A percentile compares a stretch with the other conserved stretches of the same genome.
Evolutionary conservation across 371 early-diverging fungal species (phyloP).

Genomic region (Blakeslea trispora): DNA sequence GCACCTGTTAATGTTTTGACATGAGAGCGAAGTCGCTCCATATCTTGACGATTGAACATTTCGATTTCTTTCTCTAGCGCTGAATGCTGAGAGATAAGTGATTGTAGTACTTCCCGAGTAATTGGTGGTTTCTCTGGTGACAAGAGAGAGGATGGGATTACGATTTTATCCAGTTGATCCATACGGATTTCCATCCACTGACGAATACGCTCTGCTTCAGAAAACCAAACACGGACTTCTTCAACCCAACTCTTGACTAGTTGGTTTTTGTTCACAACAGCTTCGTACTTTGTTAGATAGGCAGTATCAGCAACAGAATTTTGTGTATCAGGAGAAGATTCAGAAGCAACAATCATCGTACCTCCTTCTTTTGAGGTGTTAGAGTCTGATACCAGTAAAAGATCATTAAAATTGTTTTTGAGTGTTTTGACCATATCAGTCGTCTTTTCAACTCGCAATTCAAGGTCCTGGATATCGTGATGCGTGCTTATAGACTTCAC

Average conservation of each 20-base stretch:
- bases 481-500: slow-evolving; percentile 39
- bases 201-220: slow-evolving; percentile 44
- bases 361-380: not conserved
- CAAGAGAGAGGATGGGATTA: slow-evolving; percentile 19
- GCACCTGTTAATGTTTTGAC: slow-evolving; percentile 51
- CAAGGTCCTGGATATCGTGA: slow-evolving; percentile 43
- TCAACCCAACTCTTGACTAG: slow-evolving; percentile 52
- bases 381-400: slow-evolving; percentile 11
- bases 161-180: slow-evolving; percentile 33
- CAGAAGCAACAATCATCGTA: not conserved
- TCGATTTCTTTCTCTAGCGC: slow-evolving; percentile 50
- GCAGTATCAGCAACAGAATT: slow-evolving; percentile 13
- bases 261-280: slow-evolving; percentile 31
- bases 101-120: slow-evolving; percentile 34
- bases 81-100: slow-evolving; percentile 36
- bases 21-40: slow-evolving; percentile 54
- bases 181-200: slow-evolving; percentile 49
- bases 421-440: slow-evolving; percentile 26
- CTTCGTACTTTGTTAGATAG: slow-evolving; percentile 34
- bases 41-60: slow-evolving; percentile 51
- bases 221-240: slow-evolving; percentile 48
- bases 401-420: slow-evolving; percentile 26
- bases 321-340: not conserved
- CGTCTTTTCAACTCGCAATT: slow-evolving; percentile 35
- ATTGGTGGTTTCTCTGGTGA: slow-evolving; percentile 15